Evolutionary conservation across 163 green algal genomes (phyloP), one percentile per base, ranked within the genome.

Genomic region (Scenedesmus sp.): DNA sequence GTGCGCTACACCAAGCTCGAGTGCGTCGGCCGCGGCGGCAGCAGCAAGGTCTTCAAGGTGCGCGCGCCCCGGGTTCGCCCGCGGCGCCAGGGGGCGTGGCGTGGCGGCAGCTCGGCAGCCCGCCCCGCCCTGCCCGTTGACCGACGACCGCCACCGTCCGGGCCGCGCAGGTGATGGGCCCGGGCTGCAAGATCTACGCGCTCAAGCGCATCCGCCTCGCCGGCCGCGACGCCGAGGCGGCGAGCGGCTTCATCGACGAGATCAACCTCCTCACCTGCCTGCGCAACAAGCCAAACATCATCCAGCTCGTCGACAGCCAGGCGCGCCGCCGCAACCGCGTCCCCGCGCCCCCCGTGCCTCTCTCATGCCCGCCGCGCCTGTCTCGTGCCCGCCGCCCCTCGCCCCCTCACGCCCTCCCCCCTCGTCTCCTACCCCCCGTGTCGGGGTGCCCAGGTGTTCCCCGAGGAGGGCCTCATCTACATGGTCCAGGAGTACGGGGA

Each of bases 41-140:
- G 85, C 86, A 96, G 89, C 89, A 98, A 98, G 84, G 95, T 98
- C 13, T 98, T 93, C 83, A 97, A 98, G 89, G 94, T 95, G 28
- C 47, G 58, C 14, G 53, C 51, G 53, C 26, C 53, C n/a, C n/a
- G n/a, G 2, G 2, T 17, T 17, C 45, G 17, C 14, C 45, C 45
- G 45, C 45, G 45, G 4, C 50, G 26, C 50, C 50, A 58, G 20
- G 29, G 1, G 44, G 13, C 9, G 17, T 48, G 60, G 20, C n/a
- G 26, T 39, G 42, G 39, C 13, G 11, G 33, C 54, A 63, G 10
- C 64, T 74, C n/a, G n/a, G n/a, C n/a, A n/a, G n/a, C n/a, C n/a
- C n/a, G n/a, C n/a, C n/a, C n/a, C n/a, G n/a, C n/a, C n/a, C n/a
- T n/a, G n/a, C n/a, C n/a, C n/a, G n/a, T n/a, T n/a, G n/a, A n/a